These are phyloP conservation scores for Nigrospora osmanthi DNA, from an alignment of 2,329 filamentous ascomycete species.

Conservation along the genomic window DNA sequence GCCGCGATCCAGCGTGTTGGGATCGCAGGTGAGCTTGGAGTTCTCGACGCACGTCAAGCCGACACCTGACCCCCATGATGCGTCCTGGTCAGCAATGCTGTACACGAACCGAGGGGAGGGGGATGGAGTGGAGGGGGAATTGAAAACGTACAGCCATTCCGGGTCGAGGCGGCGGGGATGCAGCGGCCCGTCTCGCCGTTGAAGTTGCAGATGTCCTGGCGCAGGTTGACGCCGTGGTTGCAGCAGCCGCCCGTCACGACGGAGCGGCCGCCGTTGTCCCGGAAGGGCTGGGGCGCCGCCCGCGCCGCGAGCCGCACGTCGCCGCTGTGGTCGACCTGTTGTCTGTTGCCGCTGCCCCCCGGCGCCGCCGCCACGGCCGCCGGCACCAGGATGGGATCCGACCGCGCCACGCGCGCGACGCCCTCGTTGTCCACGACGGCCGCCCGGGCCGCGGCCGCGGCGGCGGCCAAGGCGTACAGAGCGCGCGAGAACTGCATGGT, in stretches of 20 bases:
- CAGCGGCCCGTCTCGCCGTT: neutral
- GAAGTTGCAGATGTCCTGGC: neutral
- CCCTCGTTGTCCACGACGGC: neutral
- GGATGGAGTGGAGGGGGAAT: too few species aligned
- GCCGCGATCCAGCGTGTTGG: neutral
- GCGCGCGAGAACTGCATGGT: too few species aligned
- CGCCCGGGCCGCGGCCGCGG: neutral
- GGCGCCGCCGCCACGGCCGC: too few species aligned
- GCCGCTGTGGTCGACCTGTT: neutral
- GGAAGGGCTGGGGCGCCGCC: neutral
- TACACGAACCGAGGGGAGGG: too few species aligned
- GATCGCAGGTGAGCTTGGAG: neutral
- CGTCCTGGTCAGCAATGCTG: neutral
- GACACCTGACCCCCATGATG: neutral
- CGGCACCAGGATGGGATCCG: neutral
- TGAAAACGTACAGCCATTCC: neutral
- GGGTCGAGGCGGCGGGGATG: neutral
- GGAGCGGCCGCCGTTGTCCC: neutral
- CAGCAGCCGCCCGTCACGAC: neutral
- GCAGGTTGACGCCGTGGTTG: neutral
- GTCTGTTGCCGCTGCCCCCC: too few species aligned
- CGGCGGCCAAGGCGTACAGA: neutral
- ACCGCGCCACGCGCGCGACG: neutral
- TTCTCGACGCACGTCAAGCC: neutral
- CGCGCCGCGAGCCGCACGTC: neutral